phyloP scores from a whole-genome alignment of 805 yeast species.

The Candida coleopterorum region DNA sequence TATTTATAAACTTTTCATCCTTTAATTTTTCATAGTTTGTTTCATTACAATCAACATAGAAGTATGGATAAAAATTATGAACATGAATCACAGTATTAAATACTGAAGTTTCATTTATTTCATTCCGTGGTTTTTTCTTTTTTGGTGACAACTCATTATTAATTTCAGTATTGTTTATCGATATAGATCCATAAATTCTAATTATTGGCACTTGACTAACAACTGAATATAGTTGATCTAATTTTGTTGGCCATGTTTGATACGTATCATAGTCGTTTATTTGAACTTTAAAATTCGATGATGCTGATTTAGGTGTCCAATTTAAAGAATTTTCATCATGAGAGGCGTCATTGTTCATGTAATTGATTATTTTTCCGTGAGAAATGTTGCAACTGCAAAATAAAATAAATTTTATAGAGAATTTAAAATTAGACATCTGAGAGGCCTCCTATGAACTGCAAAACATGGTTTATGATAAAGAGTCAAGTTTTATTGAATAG shows the following conservation, averaged over 20 bases:
- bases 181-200: constrained; percentile 68
- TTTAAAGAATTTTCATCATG: constrained; percentile 1
- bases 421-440: too few species aligned
- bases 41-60: constrained; percentile 61
- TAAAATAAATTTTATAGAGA: too few species aligned
- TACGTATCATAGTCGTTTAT: constrained; percentile 65
- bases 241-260: constrained; percentile 46
- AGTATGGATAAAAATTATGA: constrained; percentile 81
- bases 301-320: background rate
- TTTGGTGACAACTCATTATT: constrained; percentile 14
- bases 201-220: constrained; percentile 64
- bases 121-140: constrained; percentile 6
- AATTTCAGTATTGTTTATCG: constrained; percentile 50
- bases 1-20: constrained; percentile 16
- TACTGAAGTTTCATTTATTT: constrained; percentile 9
- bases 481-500: too few species aligned
- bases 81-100: constrained; percentile 53
- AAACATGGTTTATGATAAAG: too few species aligned
- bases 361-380: too few species aligned
- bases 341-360: constrained; percentile 3
- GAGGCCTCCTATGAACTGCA: too few species aligned
- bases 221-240: constrained; percentile 43
- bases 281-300: constrained; percentile 38
- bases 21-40: constrained; percentile 11
- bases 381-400: too few species aligned